phyloP scores from a whole-genome alignment of 2,329 filamentous ascomycete genomes.

The Pseudocercospora musae region DNA sequence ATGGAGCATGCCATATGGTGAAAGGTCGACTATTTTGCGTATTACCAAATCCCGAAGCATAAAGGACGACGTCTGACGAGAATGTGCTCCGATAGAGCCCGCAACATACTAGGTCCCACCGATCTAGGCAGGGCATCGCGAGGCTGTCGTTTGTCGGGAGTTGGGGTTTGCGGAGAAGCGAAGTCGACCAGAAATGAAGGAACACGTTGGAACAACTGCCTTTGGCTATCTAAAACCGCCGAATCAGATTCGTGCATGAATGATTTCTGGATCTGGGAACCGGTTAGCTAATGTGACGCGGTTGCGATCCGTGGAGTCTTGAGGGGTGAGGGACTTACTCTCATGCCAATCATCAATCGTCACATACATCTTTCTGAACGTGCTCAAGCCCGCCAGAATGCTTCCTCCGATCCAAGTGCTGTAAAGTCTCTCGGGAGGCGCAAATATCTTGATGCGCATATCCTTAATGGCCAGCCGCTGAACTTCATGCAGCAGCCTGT shows the following conservation, averaged over 20 bases:
- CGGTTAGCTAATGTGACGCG: constrained; percentile 16
- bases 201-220: constrained; percentile 6
- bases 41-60: constrained; percentile 2
- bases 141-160: neutral
- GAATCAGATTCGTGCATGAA: constrained; percentile 59
- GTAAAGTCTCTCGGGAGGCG: constrained; percentile 95
- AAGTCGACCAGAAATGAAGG: neutral
- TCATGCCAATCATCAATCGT: constrained; percentile 99
- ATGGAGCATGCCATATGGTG: neutral
- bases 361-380: constrained; percentile 99
- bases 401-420: constrained; percentile 99
- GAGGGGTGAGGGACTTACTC: constrained; percentile 44
- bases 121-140: neutral
- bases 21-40: neutral
- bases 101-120: neutral
- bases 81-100: neutral
- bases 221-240: constrained; percentile 67
- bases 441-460: constrained; percentile 99
- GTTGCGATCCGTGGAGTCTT: constrained; percentile 6
- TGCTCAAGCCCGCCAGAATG: constrained; percentile 93
- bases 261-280: constrained; percentile 75
- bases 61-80: neutral
- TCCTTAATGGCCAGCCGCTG: constrained; percentile 94
- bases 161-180: constrained; percentile 1
- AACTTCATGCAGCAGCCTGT: constrained; percentile 85